Percentiles rank a stretch among this genome's conserved stretches.
These are phyloP conservation scores for Suillus spraguei DNA, from an alignment of 768 basidiomycete genomes.

Conservation along the genomic window DNA sequence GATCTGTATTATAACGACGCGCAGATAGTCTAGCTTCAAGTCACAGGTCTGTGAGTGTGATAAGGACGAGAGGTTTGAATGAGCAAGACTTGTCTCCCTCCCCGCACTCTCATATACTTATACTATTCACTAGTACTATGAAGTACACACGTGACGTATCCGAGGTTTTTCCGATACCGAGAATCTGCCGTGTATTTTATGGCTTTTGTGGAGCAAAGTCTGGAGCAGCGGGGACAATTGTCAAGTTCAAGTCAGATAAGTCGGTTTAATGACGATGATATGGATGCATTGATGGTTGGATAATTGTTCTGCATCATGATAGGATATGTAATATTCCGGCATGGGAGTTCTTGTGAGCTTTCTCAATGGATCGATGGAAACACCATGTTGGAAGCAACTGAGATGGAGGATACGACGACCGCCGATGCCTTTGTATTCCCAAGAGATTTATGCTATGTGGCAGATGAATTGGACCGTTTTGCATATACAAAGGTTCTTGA, in stretches of 20 bases:
- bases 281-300: no score
- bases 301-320: not conserved
- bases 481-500: not conserved
- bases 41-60: slow-evolving; percentile 8
- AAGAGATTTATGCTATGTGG: not conserved
- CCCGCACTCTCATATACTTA: slow-evolving; percentile 24
- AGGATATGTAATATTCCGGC: not conserved
- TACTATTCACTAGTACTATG: not conserved
- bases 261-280: not conserved
- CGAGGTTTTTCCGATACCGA: slow-evolving; percentile 11
- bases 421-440: not conserved
- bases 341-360: not conserved
- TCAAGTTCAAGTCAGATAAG: no score
- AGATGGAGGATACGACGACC: not conserved
- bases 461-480: not conserved
- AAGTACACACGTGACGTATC: slow-evolving; percentile 22
- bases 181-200: slow-evolving; percentile 11
- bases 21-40: not conserved
- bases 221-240: not conserved
- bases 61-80: slow-evolving; percentile 14
- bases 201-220: not conserved
- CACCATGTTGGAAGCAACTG: not conserved
- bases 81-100: not conserved
- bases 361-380: not conserved
- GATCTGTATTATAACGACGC: not conserved